A percentile compares a stretch with the other conserved stretches of the same genome.
phyloP scores from a whole-genome alignment of 139 green algal species.

The Asterochloris sp. region DNA sequence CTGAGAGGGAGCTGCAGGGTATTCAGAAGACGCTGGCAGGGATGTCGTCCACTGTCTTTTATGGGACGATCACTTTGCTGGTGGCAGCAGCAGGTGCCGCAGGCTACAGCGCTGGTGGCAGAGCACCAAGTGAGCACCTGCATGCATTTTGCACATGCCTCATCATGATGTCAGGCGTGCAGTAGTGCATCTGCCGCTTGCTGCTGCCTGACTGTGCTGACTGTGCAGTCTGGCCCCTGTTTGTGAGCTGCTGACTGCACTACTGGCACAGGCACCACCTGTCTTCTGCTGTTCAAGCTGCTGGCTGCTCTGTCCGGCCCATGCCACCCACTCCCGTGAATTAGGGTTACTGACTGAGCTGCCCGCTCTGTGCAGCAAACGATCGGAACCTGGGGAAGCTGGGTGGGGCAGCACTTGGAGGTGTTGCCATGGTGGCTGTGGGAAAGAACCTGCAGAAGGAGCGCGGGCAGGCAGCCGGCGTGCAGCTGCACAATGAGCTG shows the following conservation, averaged over 20 bases:
- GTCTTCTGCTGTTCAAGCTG: neutral
- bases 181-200: neutral
- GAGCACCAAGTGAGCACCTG: constrained; percentile 37
- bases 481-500: constrained; percentile 77
- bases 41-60: constrained; percentile 57
- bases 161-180: neutral
- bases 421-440: constrained; percentile 35
- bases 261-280: too few relatives aligned
- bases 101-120: constrained; percentile 34
- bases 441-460: constrained; percentile 49
- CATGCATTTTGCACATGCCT: neutral
- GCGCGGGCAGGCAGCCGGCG: constrained; percentile 55
- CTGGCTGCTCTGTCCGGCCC: neutral
- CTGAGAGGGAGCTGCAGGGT: constrained; percentile 45
- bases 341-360: too few relatives aligned
- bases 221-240: neutral
- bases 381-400: constrained; percentile 34
- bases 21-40: constrained; percentile 49
- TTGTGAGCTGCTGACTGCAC: neutral
- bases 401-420: constrained; percentile 37
- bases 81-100: constrained; percentile 37
- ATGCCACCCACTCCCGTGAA: neutral
- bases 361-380: constrained; percentile 26
- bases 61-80: constrained; percentile 44
- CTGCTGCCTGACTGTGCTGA: neutral